phyloP scores from a whole-genome alignment of 345 rosid genomes.

The Hypericum perforatum region DNA sequence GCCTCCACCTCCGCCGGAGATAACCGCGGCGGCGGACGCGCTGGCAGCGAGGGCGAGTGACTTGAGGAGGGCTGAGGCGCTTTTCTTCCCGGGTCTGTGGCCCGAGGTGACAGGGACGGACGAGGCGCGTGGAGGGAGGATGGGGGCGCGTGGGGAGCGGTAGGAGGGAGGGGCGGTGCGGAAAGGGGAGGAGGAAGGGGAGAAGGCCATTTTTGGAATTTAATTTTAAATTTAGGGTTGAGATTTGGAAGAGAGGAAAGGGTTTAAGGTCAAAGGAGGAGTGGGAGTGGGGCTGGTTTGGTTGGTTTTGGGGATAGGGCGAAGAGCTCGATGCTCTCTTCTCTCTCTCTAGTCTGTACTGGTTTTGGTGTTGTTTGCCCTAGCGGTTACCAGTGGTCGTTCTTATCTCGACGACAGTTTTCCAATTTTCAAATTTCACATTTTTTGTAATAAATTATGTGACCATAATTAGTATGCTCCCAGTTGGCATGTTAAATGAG shows the following conservation, averaged over 20 bases:
- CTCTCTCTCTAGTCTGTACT: background rate
- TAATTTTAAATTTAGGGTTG: background rate
- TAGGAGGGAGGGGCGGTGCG: constrained; percentile 12
- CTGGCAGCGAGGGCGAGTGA: constrained; percentile 30
- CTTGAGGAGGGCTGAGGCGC: constrained; percentile 22
- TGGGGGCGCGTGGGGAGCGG: constrained; percentile 11
- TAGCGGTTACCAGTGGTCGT: too few relatives aligned
- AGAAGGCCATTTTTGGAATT: constrained; percentile 13
- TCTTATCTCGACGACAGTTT: too few relatives aligned
- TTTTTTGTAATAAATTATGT: too few relatives aligned
- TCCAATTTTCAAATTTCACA: too few relatives aligned
- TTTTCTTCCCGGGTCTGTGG: background rate
- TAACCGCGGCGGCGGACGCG: constrained; percentile 13
- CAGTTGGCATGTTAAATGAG: too few relatives aligned
- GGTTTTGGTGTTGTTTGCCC: too few relatives aligned
- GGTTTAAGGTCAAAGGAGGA: background rate
- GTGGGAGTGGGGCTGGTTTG: too few relatives aligned
- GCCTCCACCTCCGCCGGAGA: constrained; percentile 25
- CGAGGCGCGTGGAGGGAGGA: constrained; percentile 8
- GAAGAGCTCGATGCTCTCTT: background rate
- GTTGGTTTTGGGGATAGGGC: too few relatives aligned
- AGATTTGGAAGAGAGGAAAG: background rate
- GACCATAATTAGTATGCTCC: too few relatives aligned
- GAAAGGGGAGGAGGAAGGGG: constrained; percentile 12
- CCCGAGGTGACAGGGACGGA: background rate